Conservation (phyloP, 2,329 filamentous ascomycete genomes). For the Aspergillus tanneri region DNA sequence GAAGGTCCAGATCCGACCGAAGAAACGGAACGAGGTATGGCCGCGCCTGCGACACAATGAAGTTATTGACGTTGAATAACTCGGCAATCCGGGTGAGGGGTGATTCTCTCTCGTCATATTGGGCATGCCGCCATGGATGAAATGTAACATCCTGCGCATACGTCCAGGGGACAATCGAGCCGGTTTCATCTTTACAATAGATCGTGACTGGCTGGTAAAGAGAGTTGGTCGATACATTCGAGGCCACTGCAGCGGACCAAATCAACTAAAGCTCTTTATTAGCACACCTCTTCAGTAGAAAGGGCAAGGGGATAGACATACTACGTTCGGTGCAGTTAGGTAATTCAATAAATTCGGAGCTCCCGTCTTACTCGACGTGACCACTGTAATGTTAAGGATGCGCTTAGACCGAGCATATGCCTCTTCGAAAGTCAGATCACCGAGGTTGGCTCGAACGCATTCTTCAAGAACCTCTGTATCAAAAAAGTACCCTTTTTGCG, state of each 20-base stretch:
- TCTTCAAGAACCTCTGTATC: slow-evolving; percentile 80
- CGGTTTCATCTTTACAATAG: slow-evolving; percentile 74
- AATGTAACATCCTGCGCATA: slow-evolving; percentile 61
- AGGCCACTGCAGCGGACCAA: slow-evolving; percentile 45
- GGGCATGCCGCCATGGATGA: slow-evolving; percentile 65
- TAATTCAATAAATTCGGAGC: slow-evolving; percentile 88
- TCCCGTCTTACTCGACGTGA: slow-evolving; percentile 69
- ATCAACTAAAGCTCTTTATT: slow-evolving; percentile 61
- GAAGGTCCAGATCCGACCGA: slow-evolving; percentile 75
- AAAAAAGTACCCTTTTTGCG: slow-evolving; percentile 76
- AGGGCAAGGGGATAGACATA: slow-evolving; percentile 48
- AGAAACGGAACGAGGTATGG: slow-evolving; percentile 87
- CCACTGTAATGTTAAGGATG: slow-evolving; percentile 88
- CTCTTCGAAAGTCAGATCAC: slow-evolving; percentile 89
- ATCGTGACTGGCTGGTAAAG: slow-evolving; percentile 67
- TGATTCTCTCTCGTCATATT: slow-evolving; percentile 65
- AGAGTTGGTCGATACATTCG: slow-evolving; percentile 53
- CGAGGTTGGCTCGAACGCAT: slow-evolving; percentile 80
- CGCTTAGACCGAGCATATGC: slow-evolving; percentile 82
- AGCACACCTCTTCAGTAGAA: not conserved
- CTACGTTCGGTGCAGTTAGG: slow-evolving; percentile 87
- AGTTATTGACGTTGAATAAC: slow-evolving; percentile 92
- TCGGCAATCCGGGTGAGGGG: slow-evolving; percentile 72
- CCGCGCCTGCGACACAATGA: slow-evolving; percentile 87
- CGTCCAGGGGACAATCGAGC: slow-evolving; percentile 72